These are phyloP conservation scores for Tolypocladium ophioglossoides DNA, from an alignment of 2,329 filamentous ascomycete species.

Conservation along the genomic window DNA sequence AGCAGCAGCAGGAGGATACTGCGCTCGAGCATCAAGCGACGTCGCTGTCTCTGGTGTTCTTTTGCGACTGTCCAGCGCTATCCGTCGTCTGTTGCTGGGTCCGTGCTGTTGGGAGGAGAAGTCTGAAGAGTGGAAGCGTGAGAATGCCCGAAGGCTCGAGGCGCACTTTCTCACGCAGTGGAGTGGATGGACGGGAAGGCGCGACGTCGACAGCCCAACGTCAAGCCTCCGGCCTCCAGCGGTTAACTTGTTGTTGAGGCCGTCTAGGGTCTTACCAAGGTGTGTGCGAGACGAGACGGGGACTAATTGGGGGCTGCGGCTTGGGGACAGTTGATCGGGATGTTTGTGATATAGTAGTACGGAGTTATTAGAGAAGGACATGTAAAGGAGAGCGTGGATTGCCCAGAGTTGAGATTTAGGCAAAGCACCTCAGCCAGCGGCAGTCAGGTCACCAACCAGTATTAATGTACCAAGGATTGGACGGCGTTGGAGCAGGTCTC, in stretches of 20 bases:
- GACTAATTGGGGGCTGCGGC: constrained; percentile 1
- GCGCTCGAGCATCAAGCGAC: neutral
- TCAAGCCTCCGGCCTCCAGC: neutral
- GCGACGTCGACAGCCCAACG: neutral
- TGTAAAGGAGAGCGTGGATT: neutral
- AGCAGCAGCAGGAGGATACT: neutral
- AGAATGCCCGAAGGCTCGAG: neutral
- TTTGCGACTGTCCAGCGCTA: neutral
- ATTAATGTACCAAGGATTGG: neutral
- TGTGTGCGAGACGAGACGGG: constrained; percentile 1
- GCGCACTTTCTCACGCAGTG: too few species aligned
- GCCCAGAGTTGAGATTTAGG: neutral
- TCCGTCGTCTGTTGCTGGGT: neutral
- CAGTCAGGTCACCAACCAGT: neutral
- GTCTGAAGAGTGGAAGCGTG: neutral
- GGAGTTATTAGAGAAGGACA: too few species aligned
- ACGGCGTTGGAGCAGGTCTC: neutral
- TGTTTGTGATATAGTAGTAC: neutral
- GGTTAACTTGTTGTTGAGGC: neutral
- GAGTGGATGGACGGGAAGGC: neutral
- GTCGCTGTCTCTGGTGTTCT: neutral
- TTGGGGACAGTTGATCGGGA: too few species aligned
- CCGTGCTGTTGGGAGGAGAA: neutral
- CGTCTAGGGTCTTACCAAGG: too few species aligned
- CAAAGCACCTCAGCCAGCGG: neutral